Conservation (phyloP, 768 basidiomycete genomes). For the Punctularia strigosozonata region DNA sequence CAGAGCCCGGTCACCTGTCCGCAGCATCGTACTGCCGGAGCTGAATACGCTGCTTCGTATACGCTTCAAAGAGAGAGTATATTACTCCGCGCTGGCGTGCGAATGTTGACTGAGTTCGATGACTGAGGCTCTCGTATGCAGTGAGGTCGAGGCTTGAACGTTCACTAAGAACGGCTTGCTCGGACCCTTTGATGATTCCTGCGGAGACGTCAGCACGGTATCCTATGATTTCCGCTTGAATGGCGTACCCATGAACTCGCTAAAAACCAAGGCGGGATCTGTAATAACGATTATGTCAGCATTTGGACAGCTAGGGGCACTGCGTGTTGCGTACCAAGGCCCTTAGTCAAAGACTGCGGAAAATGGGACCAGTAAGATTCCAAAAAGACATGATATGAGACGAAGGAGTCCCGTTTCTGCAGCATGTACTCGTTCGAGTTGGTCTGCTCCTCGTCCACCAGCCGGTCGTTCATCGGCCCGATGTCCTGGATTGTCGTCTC, state of each 20-base stretch:
- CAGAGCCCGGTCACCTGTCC: slow-evolving; percentile 32
- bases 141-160: slow-evolving; percentile 28
- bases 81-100: slow-evolving; percentile 32
- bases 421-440: slow-evolving; percentile 12
- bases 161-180: slow-evolving; percentile 27
- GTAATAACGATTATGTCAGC: neutral
- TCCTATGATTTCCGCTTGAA: neutral
- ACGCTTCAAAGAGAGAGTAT: slow-evolving; percentile 43
- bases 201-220: neutral
- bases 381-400: slow-evolving; percentile 38
- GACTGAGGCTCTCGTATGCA: slow-evolving; percentile 35
- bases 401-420: slow-evolving; percentile 8
- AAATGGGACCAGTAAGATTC: slow-evolving; percentile 50
- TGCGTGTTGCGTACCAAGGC: slow-evolving; percentile 29
- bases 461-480: no score
- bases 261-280: slow-evolving; percentile 56
- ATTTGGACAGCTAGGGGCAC: slow-evolving; percentile 3
- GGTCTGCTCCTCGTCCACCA: no score
- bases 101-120: slow-evolving; percentile 43
- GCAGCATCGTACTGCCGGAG: slow-evolving; percentile 40
- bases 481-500: neutral
- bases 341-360: slow-evolving; percentile 35
- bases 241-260: slow-evolving; percentile 49
- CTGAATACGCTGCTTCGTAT: slow-evolving; percentile 32
- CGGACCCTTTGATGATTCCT: slow-evolving; percentile 64